Evolutionary conservation across 179 eudicot species (phyloP).

Genomic region (Spergularia azorica): DNA sequence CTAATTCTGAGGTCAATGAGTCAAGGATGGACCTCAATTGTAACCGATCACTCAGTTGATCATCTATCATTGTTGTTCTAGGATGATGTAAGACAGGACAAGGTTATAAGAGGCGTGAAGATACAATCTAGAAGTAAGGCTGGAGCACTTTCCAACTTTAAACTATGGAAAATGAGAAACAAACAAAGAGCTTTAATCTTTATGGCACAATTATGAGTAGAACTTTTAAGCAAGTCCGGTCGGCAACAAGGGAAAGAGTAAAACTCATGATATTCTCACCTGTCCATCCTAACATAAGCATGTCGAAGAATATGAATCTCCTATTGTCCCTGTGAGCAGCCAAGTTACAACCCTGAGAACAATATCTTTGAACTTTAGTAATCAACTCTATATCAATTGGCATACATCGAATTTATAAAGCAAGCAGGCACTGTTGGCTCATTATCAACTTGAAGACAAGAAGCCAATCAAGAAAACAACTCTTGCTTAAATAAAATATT

Average conservation of each 20-base stretch:
- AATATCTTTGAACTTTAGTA: conserved; percentile 15
- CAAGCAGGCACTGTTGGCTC: background rate
- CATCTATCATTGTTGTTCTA: too few species aligned
- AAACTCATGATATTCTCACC: conserved; percentile 44
- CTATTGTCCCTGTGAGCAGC: conserved; percentile 61
- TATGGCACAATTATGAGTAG: background rate
- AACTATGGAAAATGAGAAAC: background rate
- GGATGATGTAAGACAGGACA: too few species aligned
- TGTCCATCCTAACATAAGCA: conserved; percentile 66
- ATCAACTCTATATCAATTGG: background rate
- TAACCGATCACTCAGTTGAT: too few species aligned
- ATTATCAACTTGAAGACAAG: background rate
- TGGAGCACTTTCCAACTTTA: too few species aligned
- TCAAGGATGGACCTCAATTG: too few species aligned
- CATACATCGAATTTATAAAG: background rate
- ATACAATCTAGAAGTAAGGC: too few species aligned
- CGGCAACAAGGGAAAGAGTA: background rate
- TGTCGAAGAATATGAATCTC: conserved; percentile 74
- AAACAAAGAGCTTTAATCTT: background rate
- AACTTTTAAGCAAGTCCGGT: background rate
- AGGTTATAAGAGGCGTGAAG: too few species aligned
- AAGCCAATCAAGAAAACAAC: background rate
- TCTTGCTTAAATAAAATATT: background rate
- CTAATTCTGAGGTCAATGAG: too few species aligned
- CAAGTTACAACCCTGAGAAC: conserved; percentile 87